phyloP scores from a whole-genome alignment of 2,329 filamentous ascomycete species.

The Byssothecium circinans region DNA sequence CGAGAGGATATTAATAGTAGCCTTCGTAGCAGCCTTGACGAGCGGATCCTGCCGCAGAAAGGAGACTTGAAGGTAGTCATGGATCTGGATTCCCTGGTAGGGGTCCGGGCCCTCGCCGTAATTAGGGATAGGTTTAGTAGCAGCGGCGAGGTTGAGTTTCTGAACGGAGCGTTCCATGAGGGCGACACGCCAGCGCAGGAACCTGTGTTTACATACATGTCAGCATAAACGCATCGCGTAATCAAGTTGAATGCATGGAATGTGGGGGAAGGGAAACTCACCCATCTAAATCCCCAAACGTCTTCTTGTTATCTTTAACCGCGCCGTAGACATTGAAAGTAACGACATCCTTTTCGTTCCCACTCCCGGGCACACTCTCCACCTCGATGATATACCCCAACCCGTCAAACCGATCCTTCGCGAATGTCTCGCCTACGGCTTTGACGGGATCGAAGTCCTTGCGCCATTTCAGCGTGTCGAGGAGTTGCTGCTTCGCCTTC shows the following conservation, averaged over 20 bases:
- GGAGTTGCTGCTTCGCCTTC: constrained; percentile 76
- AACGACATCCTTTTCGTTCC: constrained; percentile 65
- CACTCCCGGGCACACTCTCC: constrained; percentile 54
- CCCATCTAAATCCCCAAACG: constrained; percentile 81
- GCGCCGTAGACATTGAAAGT: constrained; percentile 94
- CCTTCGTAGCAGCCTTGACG: constrained; percentile 73
- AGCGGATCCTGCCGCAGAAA: constrained; percentile 80
- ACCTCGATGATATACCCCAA: constrained; percentile 82
- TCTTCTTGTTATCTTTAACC: constrained; percentile 76
- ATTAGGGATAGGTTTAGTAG: constrained; percentile 71
- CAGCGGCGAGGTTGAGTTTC: constrained; percentile 69
- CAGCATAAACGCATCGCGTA: no score
- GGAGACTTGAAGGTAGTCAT: constrained; percentile 87
- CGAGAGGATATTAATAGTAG: constrained; percentile 80
- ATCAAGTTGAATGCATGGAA: no score
- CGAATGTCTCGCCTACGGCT: constrained; percentile 63
- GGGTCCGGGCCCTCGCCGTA: constrained; percentile 68
- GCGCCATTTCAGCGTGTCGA: constrained; percentile 79
- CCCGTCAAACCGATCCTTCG: constrained; percentile 70
- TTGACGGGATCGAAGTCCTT: constrained; percentile 72
- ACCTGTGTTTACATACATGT: no score
- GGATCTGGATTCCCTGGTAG: constrained; percentile 89
- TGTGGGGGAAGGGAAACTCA: constrained; percentile 47
- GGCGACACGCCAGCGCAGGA: constrained; percentile 85
- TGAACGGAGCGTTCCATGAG: constrained; percentile 85